Percentiles rank a stretch among this genome's conserved stretches.
phyloP scores from a whole-genome alignment of 164 flowering plant species.

The Piper betle region DNA sequence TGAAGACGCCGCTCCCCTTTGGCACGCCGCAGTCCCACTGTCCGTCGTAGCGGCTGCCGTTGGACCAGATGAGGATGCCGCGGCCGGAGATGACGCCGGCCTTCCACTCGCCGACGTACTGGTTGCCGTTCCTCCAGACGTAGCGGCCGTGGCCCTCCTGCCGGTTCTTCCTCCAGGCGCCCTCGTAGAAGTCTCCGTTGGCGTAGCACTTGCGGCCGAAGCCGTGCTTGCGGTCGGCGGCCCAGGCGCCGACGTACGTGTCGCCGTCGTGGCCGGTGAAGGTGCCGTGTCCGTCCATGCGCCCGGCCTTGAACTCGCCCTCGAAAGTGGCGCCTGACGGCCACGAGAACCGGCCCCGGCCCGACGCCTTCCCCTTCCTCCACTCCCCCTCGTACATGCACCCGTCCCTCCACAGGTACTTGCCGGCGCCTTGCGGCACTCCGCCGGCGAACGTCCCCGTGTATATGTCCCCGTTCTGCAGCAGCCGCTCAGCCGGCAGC shows the following conservation, averaged over 20 bases:
- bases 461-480: slow-evolving; percentile 80
- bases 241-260: slow-evolving; percentile 12
- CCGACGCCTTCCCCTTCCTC: slow-evolving; percentile 63
- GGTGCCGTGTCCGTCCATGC: slow-evolving; percentile 17
- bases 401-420: slow-evolving; percentile 87
- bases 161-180: slow-evolving; percentile 9
- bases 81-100: slow-evolving; percentile 23
- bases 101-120: slow-evolving; percentile 36
- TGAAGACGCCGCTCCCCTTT: slow-evolving; percentile 27
- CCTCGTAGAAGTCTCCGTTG: slow-evolving; percentile 14
- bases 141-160: slow-evolving; percentile 22
- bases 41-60: slow-evolving; percentile 33
- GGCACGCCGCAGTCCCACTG: slow-evolving; percentile 35
- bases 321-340: slow-evolving; percentile 88
- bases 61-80: slow-evolving; percentile 30
- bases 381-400: slow-evolving; percentile 94
- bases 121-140: slow-evolving; percentile 25
- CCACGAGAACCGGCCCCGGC: slow-evolving; percentile 75
- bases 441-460: slow-evolving; percentile 64
- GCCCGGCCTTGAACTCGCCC: slow-evolving; percentile 32
- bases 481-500: slow-evolving; percentile 36
- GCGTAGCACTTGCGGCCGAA: slow-evolving; percentile 12
- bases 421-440: slow-evolving; percentile 74
- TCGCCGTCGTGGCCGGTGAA: slow-evolving; percentile 15
- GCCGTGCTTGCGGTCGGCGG: slow-evolving; percentile 12